Conservation (phyloP, 2,329 filamentous ascomycete genomes). For the Ascosphaera pollenicola region DNA sequence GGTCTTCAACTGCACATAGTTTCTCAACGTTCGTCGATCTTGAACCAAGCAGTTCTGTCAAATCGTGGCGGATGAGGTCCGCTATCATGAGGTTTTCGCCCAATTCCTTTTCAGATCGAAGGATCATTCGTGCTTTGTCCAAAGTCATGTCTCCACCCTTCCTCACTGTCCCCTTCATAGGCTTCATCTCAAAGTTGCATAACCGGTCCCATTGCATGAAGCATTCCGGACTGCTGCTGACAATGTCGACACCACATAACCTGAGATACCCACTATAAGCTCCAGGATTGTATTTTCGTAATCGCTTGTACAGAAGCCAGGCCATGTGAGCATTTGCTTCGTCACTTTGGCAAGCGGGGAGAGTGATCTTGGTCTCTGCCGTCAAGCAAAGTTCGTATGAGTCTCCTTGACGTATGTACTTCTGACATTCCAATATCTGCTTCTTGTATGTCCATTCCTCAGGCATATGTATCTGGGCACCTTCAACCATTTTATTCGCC, state of each 20-base stretch:
- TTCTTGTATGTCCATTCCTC: slow-evolving; percentile 34
- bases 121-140: slow-evolving; percentile 47
- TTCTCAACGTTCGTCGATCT: slow-evolving; percentile 53
- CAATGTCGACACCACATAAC: slow-evolving; percentile 45
- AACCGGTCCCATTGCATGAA: slow-evolving; percentile 48
- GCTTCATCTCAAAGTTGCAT: slow-evolving; percentile 41
- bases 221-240: slow-evolving; percentile 72
- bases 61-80: slow-evolving; percentile 81
- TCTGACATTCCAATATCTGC: slow-evolving; percentile 47
- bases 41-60: slow-evolving; percentile 63
- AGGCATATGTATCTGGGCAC: slow-evolving; percentile 14
- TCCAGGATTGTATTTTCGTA: slow-evolving; percentile 53
- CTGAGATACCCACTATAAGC: slow-evolving; percentile 69
- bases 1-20: slow-evolving; percentile 73
- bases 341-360: slow-evolving; percentile 9
- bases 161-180: slow-evolving; percentile 92
- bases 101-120: slow-evolving; percentile 68
- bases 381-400: slow-evolving; percentile 78
- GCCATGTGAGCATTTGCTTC: slow-evolving; percentile 18
- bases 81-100: slow-evolving; percentile 98
- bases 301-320: slow-evolving; percentile 51
- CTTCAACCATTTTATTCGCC: slow-evolving; percentile 10
- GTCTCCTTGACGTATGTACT: slow-evolving; percentile 50
- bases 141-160: slow-evolving; percentile 48
- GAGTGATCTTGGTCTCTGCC: slow-evolving; percentile 43